Evolutionary conservation across 495 filamentous ascomycete species (phyloP).

Genomic region (Trichoderma erinaceum): DNA sequence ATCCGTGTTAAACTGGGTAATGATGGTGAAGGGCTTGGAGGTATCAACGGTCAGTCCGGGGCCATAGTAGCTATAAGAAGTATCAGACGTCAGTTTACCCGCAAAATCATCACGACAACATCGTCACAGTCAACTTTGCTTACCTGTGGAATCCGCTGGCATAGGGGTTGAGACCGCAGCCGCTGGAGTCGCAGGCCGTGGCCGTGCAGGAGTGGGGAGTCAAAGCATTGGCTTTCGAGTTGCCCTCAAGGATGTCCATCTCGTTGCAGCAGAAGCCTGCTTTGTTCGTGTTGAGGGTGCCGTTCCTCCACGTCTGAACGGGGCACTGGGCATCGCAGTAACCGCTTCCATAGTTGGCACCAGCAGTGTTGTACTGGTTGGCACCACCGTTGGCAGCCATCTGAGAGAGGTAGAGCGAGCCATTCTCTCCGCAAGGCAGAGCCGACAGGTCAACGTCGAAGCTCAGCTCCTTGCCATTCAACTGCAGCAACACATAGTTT

Average conservation of each 20-base stretch:
- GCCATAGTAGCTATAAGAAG: constrained; percentile 45
- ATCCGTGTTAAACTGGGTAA: constrained; percentile 59
- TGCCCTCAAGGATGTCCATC: constrained; percentile 56
- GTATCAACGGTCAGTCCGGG: constrained; percentile 53
- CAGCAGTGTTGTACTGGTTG: constrained; percentile 48
- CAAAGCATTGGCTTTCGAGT: constrained; percentile 44
- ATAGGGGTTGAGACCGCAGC: constrained; percentile 57
- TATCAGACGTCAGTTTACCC: not conserved
- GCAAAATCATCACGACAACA: not conserved
- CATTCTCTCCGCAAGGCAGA: constrained; percentile 56
- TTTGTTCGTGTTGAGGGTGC: constrained; percentile 42
- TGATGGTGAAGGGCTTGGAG: constrained; percentile 51
- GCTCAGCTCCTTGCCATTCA: constrained; percentile 50
- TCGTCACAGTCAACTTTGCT: not conserved
- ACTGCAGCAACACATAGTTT: constrained; percentile 49
- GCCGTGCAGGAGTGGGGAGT: constrained; percentile 49
- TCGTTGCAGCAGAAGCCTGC: constrained; percentile 47
- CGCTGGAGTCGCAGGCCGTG: constrained; percentile 48
- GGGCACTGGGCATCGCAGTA: constrained; percentile 62
- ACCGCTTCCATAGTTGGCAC: constrained; percentile 56
- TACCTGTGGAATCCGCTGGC: constrained; percentile 37
- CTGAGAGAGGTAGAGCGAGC: constrained; percentile 55
- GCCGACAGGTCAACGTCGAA: constrained; percentile 56
- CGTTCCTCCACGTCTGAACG: constrained; percentile 47
- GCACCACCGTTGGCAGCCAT: constrained; percentile 50